Evolutionary conservation across 1,139 yeast species (phyloP), one percentile per base, ranked within the genome.

Genomic region (Diutina pseudorugosa): DNA sequence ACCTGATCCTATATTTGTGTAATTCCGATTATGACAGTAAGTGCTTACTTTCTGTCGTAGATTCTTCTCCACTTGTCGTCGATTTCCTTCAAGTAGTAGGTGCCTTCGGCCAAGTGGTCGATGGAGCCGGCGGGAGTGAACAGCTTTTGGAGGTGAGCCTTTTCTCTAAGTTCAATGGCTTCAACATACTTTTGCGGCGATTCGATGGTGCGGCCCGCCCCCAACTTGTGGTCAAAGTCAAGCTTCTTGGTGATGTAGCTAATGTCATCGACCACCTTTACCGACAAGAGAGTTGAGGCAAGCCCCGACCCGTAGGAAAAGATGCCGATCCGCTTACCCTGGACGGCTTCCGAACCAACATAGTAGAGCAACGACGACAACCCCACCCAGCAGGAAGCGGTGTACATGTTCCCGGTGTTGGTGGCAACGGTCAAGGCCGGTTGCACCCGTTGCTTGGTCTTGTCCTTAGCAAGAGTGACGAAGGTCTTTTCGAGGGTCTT

Each of bases 271-370:
- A 77, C 79, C 57, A 94, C 87, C 57, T 75, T 80, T 59, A 83
- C 81, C 41, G 96, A 85, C 72, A 82, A 86, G 70, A 94, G 76
- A 50, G 96, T 82, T 23, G 98, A 80, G 51, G 99, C 98, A 58
- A 93, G 80, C 63, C 99, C 99, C 30, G 98, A 93, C 59, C 99
- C 99, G 70, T 94, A 94, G 25, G 98, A 93, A 76, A 91, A 94
- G 61, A 91, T 68, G 62, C 96, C 95, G 63, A 94, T 76, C 70
- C 97, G 83, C 77, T 91, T 89, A 62, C 79, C 80, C 67, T 83
- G 88, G 61, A 91, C 78, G 53, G 78, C 72, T 52, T 83, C 94
- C 53, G 80, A 76, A 50, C 90, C 93, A 58, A 84, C 87, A 64
- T 75, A 85, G 66, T 79, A 82, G 61, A 94, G 75, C 58, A 89